Evolutionary conservation across 257 asterid genomes (phyloP).

Genomic region (Forsythia viridissima): DNA sequence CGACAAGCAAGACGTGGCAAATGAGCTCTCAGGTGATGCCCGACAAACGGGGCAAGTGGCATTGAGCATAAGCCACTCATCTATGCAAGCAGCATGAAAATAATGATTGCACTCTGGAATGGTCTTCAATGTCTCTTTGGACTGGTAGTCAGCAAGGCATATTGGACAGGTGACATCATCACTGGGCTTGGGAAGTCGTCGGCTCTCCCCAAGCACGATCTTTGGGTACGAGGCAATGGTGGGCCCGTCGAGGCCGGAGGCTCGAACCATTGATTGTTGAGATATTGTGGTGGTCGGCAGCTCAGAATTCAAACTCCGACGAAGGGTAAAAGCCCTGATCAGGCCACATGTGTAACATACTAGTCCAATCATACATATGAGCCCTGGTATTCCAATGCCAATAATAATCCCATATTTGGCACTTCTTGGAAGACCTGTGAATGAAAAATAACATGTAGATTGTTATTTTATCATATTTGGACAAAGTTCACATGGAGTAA

Average conservation of each 20-base stretch:
- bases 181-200: constrained; percentile 54
- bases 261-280: constrained; percentile 15
- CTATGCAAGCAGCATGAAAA: constrained; percentile 68
- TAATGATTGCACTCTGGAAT: constrained; percentile 82
- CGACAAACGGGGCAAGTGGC: constrained; percentile 83
- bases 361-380: constrained; percentile 57
- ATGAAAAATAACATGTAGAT: neutral
- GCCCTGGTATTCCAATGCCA: constrained; percentile 72
- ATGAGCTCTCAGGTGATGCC: constrained; percentile 50
- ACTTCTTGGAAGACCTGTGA: constrained; percentile 66
- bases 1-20: constrained; percentile 46
- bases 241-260: constrained; percentile 53
- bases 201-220: constrained; percentile 66
- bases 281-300: constrained; percentile 33
- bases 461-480: neutral
- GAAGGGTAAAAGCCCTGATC: constrained; percentile 17
- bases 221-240: constrained; percentile 76
- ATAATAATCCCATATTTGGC: constrained; percentile 68
- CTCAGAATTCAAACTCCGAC: constrained; percentile 23
- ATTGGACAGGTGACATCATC: constrained; percentile 64
- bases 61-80: constrained; percentile 84
- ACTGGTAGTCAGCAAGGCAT: constrained; percentile 65
- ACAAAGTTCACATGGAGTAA: neutral
- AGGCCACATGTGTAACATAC: constrained; percentile 43
- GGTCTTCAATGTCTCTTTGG: constrained; percentile 62